Evolutionary conservation across 768 basidiomycete genomes (phyloP).

Genomic region (Tulasnella sp.): DNA sequence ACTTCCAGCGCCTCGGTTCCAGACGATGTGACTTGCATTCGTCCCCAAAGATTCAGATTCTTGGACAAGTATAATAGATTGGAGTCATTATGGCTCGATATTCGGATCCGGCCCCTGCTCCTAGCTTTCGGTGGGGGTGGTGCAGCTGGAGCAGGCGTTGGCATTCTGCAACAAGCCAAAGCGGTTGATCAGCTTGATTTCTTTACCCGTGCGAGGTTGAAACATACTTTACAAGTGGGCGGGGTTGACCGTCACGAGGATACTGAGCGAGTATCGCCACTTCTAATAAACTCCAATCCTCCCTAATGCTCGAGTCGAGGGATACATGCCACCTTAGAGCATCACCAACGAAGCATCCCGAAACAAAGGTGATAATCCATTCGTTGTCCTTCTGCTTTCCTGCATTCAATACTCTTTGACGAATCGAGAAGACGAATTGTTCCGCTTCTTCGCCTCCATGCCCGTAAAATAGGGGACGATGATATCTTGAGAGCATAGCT

Average conservation of each 20-base stretch:
- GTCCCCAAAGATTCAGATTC: no score
- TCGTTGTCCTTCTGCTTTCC: constrained; percentile 5
- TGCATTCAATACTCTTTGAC: not conserved
- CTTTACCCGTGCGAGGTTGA: no score
- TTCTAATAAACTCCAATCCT: not conserved
- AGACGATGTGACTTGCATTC: no score
- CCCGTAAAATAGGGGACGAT: not conserved
- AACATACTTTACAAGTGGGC: not conserved
- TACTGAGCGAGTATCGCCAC: not conserved
- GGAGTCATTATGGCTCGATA: no score
- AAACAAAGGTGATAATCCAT: not conserved
- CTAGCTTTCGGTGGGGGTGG: no score
- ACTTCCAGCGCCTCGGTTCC: no score
- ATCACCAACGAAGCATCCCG: not conserved
- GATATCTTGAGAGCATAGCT: not conserved
- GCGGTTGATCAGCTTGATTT: no score
- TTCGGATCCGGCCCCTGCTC: no score
- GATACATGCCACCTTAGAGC: not conserved
- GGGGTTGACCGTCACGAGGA: no score
- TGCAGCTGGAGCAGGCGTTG: no score
- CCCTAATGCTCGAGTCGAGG: not conserved
- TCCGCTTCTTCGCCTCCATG: not conserved
- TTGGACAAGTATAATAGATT: no score
- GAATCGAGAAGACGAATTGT: not conserved
- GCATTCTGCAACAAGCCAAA: not conserved